These are phyloP conservation scores for Colletotrichum tofieldiae DNA, from an alignment of 2,329 filamentous ascomycete species.

Conservation along the genomic window DNA sequence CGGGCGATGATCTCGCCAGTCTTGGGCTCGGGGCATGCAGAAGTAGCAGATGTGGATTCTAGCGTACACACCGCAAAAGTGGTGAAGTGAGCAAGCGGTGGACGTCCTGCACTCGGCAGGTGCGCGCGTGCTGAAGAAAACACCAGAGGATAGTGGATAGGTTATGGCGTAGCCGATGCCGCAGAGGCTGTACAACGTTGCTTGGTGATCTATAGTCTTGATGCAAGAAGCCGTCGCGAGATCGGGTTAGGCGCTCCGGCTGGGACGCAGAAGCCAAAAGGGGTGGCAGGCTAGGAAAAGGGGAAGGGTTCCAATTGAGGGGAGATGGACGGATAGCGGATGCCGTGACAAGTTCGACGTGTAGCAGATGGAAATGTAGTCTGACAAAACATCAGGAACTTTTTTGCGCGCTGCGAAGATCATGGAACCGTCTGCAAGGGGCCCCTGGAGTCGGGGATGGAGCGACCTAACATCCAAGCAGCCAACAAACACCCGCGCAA, in stretches of 20 bases:
- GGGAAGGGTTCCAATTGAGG: neutral
- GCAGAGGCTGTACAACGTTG: conserved; percentile 33
- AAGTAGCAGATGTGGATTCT: conserved; percentile 26
- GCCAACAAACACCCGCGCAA: conserved; percentile 22
- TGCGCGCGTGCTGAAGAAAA: neutral
- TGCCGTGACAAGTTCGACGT: conserved; percentile 36
- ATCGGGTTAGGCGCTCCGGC: conserved; percentile 34
- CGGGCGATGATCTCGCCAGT: conserved; percentile 39
- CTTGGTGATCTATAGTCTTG: conserved; percentile 34
- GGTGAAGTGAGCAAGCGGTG: conserved; percentile 12
- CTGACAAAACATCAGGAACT: conserved; percentile 35
- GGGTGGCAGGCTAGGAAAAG: neutral
- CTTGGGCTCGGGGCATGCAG: conserved; percentile 28
- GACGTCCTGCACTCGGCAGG: conserved; percentile 6
- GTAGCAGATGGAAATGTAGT: conserved; percentile 28
- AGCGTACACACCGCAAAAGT: conserved; percentile 17
- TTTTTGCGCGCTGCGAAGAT: conserved; percentile 35
- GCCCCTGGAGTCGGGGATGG: conserved; percentile 26
- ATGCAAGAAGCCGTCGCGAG: conserved; percentile 38
- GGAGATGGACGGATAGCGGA: conserved; percentile 26
- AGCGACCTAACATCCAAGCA: conserved; percentile 22
- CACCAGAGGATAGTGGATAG: neutral
- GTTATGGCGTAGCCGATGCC: conserved; percentile 13
- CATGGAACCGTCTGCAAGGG: conserved; percentile 26
- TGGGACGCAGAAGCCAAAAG: conserved; percentile 18